A percentile compares a stretch with the other conserved stretches of the same genome.
Conservation (phyloP, 1,284 basidiomycete genomes). For the Phaffia rhodozyma region DNA sequence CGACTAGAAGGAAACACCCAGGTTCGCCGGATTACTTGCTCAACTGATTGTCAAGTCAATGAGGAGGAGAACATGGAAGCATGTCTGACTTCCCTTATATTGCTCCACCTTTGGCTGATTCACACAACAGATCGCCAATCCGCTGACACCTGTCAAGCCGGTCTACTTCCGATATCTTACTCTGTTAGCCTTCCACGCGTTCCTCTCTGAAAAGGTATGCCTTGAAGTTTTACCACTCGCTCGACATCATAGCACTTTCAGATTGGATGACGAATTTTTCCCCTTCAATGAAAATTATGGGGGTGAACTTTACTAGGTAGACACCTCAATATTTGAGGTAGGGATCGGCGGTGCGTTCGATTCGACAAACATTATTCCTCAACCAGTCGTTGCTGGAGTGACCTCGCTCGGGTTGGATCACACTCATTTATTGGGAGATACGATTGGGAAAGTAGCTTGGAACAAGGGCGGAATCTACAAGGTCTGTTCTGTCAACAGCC, state of each 20-base stretch:
- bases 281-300: neutral
- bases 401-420: constrained; percentile 90
- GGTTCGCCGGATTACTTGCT: constrained; percentile 36
- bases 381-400: constrained; percentile 77
- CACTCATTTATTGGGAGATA: constrained; percentile 78
- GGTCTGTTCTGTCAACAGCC: constrained; percentile 33
- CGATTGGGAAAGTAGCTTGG: constrained; percentile 76
- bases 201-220: constrained; percentile 56
- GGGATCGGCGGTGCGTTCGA: constrained; percentile 92
- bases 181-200: constrained; percentile 81
- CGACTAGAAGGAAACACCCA: constrained; percentile 55
- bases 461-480: constrained; percentile 99
- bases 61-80: neutral
- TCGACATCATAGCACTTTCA: neutral
- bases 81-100: neutral
- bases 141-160: constrained; percentile 58
- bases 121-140: constrained; percentile 42
- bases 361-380: constrained; percentile 90
- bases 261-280: neutral
- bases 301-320: constrained; percentile 39
- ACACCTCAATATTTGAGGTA: constrained; percentile 90
- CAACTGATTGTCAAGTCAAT: neutral
- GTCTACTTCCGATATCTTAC: constrained; percentile 93
- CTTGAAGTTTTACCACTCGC: neutral
- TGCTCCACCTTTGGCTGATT: neutral